phyloP scores from a whole-genome alignment of 1,284 basidiomycete species.

The Cutaneotrichosporon sp. region DNA sequence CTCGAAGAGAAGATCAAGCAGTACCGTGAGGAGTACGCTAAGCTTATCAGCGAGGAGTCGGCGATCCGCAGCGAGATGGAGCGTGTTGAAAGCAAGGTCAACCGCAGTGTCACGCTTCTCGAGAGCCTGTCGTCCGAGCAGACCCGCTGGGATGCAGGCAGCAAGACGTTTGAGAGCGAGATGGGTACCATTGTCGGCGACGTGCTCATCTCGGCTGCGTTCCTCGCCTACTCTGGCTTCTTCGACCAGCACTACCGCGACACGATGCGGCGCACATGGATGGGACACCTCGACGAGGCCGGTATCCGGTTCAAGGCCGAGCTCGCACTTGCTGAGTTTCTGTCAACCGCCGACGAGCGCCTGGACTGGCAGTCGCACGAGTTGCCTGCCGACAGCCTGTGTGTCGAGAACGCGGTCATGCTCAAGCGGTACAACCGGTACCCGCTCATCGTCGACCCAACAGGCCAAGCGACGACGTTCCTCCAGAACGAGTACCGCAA shows the following conservation, averaged over 20 bases:
- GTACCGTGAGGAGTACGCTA: conserved; percentile 98
- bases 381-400: conserved; percentile 90
- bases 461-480: conserved; percentile 96
- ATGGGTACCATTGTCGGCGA: conserved; percentile 99
- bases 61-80: conserved; percentile 99
- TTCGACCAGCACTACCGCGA: conserved; percentile 99
- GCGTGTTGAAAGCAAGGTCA: conserved; percentile 92
- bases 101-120: conserved; percentile 92
- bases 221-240: conserved; percentile 96
- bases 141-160: conserved; percentile 90
- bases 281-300: conserved; percentile 80
- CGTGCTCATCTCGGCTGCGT: conserved; percentile 91
- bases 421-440: conserved; percentile 97
- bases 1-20: conserved; percentile 87
- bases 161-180: conserved; percentile 93
- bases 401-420: conserved; percentile 99
- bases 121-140: conserved; percentile 94
- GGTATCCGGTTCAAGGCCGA: conserved; percentile 90
- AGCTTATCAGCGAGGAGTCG: conserved; percentile 95
- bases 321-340: conserved; percentile 88
- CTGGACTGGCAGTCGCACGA: conserved; percentile 94
- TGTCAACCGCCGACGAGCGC: conserved; percentile 95
- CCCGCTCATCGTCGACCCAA: conserved; percentile 97
- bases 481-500: conserved; percentile 92
- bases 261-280: conserved; percentile 96